Evolutionary conservation across 306 rosid genomes (phyloP), one percentile per base, ranked within the genome.

Genomic region (Vachellia collinsii): DNA sequence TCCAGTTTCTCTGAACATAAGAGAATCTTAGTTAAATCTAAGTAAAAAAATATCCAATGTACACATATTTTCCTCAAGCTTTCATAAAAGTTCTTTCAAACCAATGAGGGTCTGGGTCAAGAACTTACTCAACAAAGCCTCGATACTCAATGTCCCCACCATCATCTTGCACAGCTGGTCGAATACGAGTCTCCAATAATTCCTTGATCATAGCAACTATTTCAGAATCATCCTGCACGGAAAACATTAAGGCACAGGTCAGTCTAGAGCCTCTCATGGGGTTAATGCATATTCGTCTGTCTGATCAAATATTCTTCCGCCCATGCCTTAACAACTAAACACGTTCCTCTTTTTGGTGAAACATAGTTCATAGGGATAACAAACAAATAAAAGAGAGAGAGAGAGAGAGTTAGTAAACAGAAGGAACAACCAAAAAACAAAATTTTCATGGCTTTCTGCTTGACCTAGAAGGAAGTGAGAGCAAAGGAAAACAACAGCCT

Each of bases 81-180:
- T 70, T 72, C 56, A 54, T 76, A 41, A n/a, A 69, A 37, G 42
- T 77, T 67, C 50, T 67, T 79, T 22, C 56, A 79, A 77, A 82
- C 72, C 65, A 75, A 16, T 8, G 47, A 70, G 53, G 39, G 38
- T 7, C 17, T 63, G 56, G 80, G 34, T 29, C 34, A 56, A 22
- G 69, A 80, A 90, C 91, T 62, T 87, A 93, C 99, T 7, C 81
- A 54, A 91, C 89, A 84, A 91, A 95, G 62, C 90, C 92, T 53
- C 85, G 80, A 82, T 90, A 95, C 71, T 89, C 99, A 81, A 95
- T 95, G 85, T 95, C 99, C 72, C 99, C 99, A 38, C 99, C 99
- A 81, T 95, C 99, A 82, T 93, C 99, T 88, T 93, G 98, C 69
- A 95, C 99, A 9, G 98, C 90, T 19, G 99, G 99, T 69, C 99